Percentiles rank a stretch among this genome's conserved stretches.
phyloP scores from a whole-genome alignment of 495 filamentous ascomycete genomes.

The Trichoderma erinaceum region DNA sequence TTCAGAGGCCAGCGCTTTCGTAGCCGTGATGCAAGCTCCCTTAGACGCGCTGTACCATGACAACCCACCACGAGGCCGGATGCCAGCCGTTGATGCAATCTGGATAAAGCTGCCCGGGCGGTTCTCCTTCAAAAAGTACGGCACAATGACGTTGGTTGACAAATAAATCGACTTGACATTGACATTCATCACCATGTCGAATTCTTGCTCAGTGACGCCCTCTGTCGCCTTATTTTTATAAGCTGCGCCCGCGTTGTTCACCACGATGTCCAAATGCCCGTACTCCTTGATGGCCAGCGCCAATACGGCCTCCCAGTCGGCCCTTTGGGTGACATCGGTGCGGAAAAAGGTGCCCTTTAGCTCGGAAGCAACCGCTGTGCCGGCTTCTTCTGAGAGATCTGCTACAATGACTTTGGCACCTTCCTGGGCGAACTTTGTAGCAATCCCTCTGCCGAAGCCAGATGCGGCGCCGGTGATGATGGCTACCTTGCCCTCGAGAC shows the following conservation, averaged over 20 bases:
- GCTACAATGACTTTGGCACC: conserved; percentile 53
- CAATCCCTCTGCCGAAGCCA: conserved; percentile 56
- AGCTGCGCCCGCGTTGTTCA: conserved; percentile 67
- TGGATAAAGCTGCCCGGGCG: conserved; percentile 60
- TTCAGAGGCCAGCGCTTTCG: conserved; percentile 60
- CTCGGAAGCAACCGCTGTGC: conserved; percentile 40
- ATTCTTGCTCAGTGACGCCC: conserved; percentile 61
- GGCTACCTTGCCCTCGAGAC: conserved; percentile 45
- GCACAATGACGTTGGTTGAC: conserved; percentile 46
- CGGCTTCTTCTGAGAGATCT: conserved; percentile 53
- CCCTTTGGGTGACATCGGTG: conserved; percentile 45
- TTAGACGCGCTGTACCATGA: conserved; percentile 69
- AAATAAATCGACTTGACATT: conserved; percentile 61
- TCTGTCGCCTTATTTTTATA: conserved; percentile 59
- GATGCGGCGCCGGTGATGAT: conserved; percentile 46
- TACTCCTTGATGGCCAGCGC: conserved; percentile 41
- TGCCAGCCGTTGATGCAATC: conserved; percentile 58
- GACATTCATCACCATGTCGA: conserved; percentile 59
- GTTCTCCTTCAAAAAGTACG: conserved; percentile 49
- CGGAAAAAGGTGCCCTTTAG: conserved; percentile 36
- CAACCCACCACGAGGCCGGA: conserved; percentile 57
- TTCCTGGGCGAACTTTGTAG: conserved; percentile 49
- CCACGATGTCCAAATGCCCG: conserved; percentile 50
- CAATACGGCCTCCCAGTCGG: conserved; percentile 45
- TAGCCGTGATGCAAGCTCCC: conserved; percentile 57